These are phyloP conservation scores for Nitzschia sp. DNA, from an alignment of 108 stramenopile genomes.

Conservation along the genomic window DNA sequence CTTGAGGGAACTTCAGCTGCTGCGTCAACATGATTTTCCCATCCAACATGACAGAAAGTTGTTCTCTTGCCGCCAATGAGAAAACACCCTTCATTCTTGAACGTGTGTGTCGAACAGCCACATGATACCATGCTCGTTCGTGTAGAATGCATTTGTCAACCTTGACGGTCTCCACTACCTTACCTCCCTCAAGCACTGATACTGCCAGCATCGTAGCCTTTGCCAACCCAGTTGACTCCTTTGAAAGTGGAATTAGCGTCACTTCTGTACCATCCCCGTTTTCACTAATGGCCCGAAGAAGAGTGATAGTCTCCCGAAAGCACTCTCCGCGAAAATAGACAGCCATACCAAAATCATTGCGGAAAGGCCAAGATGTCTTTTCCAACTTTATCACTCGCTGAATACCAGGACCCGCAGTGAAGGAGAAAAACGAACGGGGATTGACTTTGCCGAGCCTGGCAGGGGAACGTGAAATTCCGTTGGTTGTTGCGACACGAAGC, in stretches of 20 bases:
- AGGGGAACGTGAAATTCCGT: conserved; percentile 46
- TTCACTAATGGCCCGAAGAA: conserved; percentile 46
- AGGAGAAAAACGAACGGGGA: conserved; percentile 63
- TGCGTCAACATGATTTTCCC: conserved; percentile 73
- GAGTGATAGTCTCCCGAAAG: conserved; percentile 38
- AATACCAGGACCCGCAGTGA: conserved; percentile 40
- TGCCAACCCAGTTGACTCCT: conserved; percentile 10
- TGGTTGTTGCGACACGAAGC: conserved; percentile 49
- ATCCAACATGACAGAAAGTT: conserved; percentile 73
- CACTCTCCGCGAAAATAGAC: conserved; percentile 77
- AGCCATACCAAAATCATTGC: conserved; percentile 74
- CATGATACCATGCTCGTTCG: conserved; percentile 78
- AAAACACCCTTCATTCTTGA: conserved; percentile 64
- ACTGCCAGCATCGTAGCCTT: conserved; percentile 30
- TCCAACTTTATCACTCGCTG: conserved; percentile 37
- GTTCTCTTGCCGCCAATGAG: conserved; percentile 59
- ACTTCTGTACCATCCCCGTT: conserved; percentile 61
- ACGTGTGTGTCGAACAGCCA: conserved; percentile 67
- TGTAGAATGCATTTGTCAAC: conserved; percentile 63
- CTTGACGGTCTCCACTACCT: conserved; percentile 34
- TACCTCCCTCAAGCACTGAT: conserved; percentile 43
- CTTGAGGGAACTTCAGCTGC: conserved; percentile 54
- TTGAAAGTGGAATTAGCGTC: conserved; percentile 42
- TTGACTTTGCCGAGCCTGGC: conserved; percentile 49
- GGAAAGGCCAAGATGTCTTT: conserved; percentile 72